Percentiles rank a stretch among this genome's conserved stretches.
Evolutionary conservation across 495 filamentous ascomycete genomes (phyloP).

Genomic region (Aspergillus sclerotioniger): DNA sequence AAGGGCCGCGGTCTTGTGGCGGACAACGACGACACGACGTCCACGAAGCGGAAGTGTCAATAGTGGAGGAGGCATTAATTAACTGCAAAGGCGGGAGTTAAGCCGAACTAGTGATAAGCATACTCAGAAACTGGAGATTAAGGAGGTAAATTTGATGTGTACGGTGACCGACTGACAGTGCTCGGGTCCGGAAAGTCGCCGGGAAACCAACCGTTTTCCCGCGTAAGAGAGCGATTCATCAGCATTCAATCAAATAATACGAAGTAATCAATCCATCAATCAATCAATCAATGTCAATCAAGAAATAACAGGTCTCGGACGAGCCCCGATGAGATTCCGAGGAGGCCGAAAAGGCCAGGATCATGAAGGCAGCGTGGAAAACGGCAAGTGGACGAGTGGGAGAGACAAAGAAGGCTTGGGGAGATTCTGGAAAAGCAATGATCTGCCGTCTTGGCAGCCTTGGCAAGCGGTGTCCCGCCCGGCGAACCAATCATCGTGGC

Average conservation of each 20-base stretch:
- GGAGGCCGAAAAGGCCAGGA: neutral
- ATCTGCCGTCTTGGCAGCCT: neutral
- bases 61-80: neutral
- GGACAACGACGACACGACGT: no score
- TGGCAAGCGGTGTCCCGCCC: neutral
- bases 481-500: neutral
- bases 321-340: no score
- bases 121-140: neutral
- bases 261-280: no score
- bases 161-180: neutral
- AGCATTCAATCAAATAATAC: no score
- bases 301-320: no score
- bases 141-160: neutral
- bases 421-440: neutral
- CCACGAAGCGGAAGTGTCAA: no score
- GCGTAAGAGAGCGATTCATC: no score
- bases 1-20: no score
- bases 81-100: neutral
- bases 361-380: neutral
- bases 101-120: neutral
- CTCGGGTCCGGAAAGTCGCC: neutral
- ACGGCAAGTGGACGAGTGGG: neutral
- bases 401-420: neutral
- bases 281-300: no score
- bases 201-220: no score